Evolutionary conservation across 179 eudicot species (phyloP).

Genomic region (Camellia oleifera): DNA sequence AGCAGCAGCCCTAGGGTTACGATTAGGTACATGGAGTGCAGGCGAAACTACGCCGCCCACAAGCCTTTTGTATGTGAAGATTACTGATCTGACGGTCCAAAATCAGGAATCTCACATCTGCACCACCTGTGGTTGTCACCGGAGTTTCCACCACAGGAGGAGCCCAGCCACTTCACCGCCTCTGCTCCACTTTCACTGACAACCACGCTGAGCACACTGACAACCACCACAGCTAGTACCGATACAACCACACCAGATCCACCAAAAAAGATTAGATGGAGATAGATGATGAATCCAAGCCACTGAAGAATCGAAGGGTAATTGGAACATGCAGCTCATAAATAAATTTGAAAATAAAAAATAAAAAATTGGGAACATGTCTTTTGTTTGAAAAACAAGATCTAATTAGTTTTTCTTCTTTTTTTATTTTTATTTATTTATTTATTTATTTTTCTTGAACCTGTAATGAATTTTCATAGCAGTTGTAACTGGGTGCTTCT

Average conservation of each 20-base stretch:
- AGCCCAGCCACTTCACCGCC: too few species aligned
- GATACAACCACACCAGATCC: not conserved
- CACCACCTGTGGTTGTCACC: not conserved
- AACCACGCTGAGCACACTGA: not conserved
- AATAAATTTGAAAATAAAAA: too few species aligned
- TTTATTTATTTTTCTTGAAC: too few species aligned
- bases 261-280: not conserved
- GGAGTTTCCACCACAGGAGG: not conserved
- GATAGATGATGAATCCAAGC: not conserved
- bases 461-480: too few species aligned
- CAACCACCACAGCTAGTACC: not conserved
- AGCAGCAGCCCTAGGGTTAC: not conserved
- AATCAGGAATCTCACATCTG: too few species aligned
- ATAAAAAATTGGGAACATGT: too few species aligned
- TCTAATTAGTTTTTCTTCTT: not conserved
- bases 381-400: not conserved
- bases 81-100: too few species aligned
- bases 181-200: too few species aligned
- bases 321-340: too few species aligned
- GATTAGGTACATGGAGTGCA: slow-evolving; percentile 35
- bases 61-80: not conserved
- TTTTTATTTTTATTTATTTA: not conserved
- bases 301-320: not conserved
- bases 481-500: too few species aligned
- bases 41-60: slow-evolving; percentile 36